Evolutionary conservation across 208 protist genomes (phyloP), one percentile per base, ranked within the genome.

Genomic region (Cochliopodium minus): DNA sequence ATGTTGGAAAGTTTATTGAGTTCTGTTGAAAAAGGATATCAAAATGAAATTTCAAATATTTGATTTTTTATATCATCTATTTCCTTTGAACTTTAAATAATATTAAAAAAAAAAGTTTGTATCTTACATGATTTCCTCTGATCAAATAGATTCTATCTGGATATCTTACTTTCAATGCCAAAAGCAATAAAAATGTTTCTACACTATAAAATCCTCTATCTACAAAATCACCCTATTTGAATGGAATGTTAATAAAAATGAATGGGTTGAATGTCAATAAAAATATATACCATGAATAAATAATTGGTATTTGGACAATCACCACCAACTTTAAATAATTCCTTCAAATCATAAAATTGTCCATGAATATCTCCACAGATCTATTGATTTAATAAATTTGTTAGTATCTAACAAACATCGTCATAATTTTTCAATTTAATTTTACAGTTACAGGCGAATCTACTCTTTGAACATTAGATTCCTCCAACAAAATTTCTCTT

Each of bases 121-220:
- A 73, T 1, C 81, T 92, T 66, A 97, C 93, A 68, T 98, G 93
- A 67, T 97, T 98, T 49, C 93, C 93, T 59, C 93, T 79, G 6
- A 97, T 73, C 15, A 98, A 72, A 65, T 89, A 87, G 33, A 98
- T 73, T 2, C 91, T 72, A 54, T 89, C 77, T 6, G 88, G 88
- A 63, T 94, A 98, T 39, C 87, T 81, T 17, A 94, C 78, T 64
- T 96, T 96, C 46, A 94, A 83, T 10, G 88, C 62, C 6, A 93
- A 50, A 25, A 96, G 67, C 46, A 94, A 64, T 34, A 81, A 86
- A 39, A 93, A 76, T 13, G 84, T 87, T 69, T 94, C 84, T 9
- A 92, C 76, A 43, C 76, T 86, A 73, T 90, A 87, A 76, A 90
- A 89, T 11, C 84, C 89, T 53, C 89, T 78, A 62, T 95, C 87